Evolutionary conservation across 2,329 filamentous ascomycete species (phyloP), one percentile per base, ranked within the genome.

Genomic region (Zymoseptoria passerinii): DNA sequence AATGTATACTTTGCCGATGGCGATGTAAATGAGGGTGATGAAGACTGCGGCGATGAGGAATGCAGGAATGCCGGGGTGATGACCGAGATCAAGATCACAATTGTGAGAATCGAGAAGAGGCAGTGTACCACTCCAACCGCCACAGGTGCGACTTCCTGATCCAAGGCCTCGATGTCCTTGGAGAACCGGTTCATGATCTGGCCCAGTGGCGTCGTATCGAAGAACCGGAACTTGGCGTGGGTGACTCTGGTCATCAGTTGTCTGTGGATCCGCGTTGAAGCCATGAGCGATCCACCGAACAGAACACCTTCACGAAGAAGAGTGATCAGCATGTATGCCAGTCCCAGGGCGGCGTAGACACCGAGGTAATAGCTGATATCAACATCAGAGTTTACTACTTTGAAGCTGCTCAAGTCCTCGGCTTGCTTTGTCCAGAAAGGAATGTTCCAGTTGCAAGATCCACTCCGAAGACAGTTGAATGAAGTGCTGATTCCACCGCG

Each of bases 111-210:
- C 2, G 83, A 83, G 16, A 82, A 83, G 54, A 87, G 70, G 68
- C 84, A 86, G 70, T 87, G 83, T 18, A 87, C 77, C 64, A 86
- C 83, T 53, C 85, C 84, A 65, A 97, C 92, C 20, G 94, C 92
- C 48, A 95, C 86, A 2, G 92, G 90, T 0, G 94, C 92, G 58
- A 99, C 89, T 73, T 99, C 94, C 72, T 99, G 94, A 66, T 99
- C 94, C 19, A 99, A 82, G 9, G 91, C 86, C 72, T 99, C 92
- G 13, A 99, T 83, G 72, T 99, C 94, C 74, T 97, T 97, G 72
- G 92, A 97, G 76, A 99, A 99, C 19, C 94, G 85, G 74, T 99
- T 99, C 87, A 97, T 97, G 68, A 99, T 81, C 74, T 96, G 92
- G 10, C 94, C 94, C 0, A 97, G 82, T 2, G 94, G 94, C 0